Base-by-base conservation (phyloP, 2,329 filamentous ascomycete genomes). In the Tolypocladium cylindrosporum region DNA sequence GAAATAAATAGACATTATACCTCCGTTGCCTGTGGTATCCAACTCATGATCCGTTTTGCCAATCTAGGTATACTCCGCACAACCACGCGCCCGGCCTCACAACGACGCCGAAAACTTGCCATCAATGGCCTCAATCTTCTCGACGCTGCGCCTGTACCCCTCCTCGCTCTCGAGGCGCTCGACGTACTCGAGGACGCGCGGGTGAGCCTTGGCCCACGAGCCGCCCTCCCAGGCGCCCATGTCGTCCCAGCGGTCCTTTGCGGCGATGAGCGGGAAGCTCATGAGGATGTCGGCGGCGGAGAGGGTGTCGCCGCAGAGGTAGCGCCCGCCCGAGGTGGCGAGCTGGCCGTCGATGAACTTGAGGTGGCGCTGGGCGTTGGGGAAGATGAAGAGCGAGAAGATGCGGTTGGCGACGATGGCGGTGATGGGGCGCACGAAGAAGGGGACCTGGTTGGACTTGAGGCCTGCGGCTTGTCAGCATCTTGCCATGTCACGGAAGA, bases 231-330 rank as follows among this genome's bases (percentile, higher is more conserved):
- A 82, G 34, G 63, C 64, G 9, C 75, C 77, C 59, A 79, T 70
- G 0, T 65, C 63, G 36, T 74, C 69, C 48, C 79, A 69, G 56
- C 69, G 69, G 16, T 68, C 64, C 62, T 74, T 72, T 41, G 72
- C 72, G 11, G 73, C 73, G 55, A 83, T 74, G 57, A 83, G 68
- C 16, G 75, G 75, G 68, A 79, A 83, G 68, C 78, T 80, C 63
- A 83, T 69, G 56, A 83, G 68, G 58, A 83, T 77, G 61, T 82
- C 80, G 8, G 79, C 81, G 1, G 79, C 76, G 2, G 79, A 79
- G 55, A 83, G 72, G 48, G 70, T 64, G 24, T 71, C 65, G 31
- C 80, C 78, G 62, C 80, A 82, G 34, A 84, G 69, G 65, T 79
- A 84, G 52, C 65, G 63, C 14, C 71, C 71, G 39, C 75, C 73